Evolutionary conservation across 139 green algal species (phyloP), one percentile per base, ranked within the genome.

Genomic region (Eudorina sp.): DNA sequence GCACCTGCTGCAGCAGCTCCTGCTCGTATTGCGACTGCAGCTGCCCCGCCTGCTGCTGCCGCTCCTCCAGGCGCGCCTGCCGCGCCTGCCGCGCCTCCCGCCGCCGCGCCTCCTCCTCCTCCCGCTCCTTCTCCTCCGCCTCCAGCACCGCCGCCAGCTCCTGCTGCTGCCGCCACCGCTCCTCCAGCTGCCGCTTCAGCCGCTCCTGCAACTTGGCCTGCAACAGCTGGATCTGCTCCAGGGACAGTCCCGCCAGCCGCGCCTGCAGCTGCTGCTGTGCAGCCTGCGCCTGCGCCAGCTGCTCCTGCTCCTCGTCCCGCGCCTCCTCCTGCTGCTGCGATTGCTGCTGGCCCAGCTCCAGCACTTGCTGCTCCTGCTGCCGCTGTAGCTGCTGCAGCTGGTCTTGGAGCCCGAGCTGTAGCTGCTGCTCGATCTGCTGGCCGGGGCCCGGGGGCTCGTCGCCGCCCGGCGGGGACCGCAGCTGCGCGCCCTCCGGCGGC

Each of bases 241-340:
- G 70, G 19, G 70, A 46, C 21, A 78, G 70, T 13, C 70, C 70
- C 7, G 40, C 70, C 70, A 78, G 70, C 3, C 70, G 70, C 23
- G 40, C 16, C 70, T 78, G 70, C 41, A 74, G 64, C 64, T 74
- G 64, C 64, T 74, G 31, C 64, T 74, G 64, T n/a, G 43, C 29
- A 29, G 16, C n/a, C 64, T 74, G 64, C 34, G 31, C n/a, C 64
- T 46, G 9, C 31, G 13, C 8, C 64, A 46, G 8, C 64, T 74
- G 64, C 34, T 74, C 29, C 64, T 41, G 13, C n/a, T 74, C 29
- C 31, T 43, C 29, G 8, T 74, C 13, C 9, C 27, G 58, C 23
- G 25, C 58, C 58, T 69, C 58, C 14, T 34, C 6, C 64, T 45
- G 25, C 64, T 74, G n/a, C 64, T 43, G 64, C 64, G 43, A 4